Base-by-base conservation (phyloP, 2,329 filamentous ascomycete genomes). In the Cladosporium colombiae region DNA sequence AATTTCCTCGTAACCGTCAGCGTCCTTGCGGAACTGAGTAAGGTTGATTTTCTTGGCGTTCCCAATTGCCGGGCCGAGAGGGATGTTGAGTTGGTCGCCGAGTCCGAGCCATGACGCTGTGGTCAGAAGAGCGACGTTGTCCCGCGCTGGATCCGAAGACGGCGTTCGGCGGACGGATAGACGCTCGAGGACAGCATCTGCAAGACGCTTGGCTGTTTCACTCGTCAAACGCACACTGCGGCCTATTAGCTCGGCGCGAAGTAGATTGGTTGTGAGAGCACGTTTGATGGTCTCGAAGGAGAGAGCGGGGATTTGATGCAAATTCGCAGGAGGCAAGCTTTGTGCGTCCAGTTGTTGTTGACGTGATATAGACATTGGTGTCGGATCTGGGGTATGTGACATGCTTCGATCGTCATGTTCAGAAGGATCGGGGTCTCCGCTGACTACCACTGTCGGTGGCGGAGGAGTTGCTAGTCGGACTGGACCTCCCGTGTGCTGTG, bases 401-500 rank as follows among this genome's bases (percentile, higher is more conserved):
- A 67, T 57, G 10, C 29, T 64, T 64, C 70, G 65, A 65, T 62
- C 68, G 23, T 70, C 70, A 33, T 62, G 68, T 27, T 73, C 71
- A 23, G 44, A 44, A 18, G n/a, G 13, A 16, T 71, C 70, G 67
- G 72, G 68, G 71, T 83, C 80, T 57, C 84, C 84, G 58, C 85
- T 86, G 25, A 86, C 80, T 8, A 86, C 78, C 2, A 85, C 76
- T 11, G 83, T 81, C 0, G 85, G 84, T 1, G 79, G 78, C 8
- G 83, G 83, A 16, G 84, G 84, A 10, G 88, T 90, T 27, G 88
- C 87, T 16, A 90, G 79, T 65, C 87, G 81, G 0, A 90, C 86
- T 2, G 85, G 82, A 0, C 87, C 87, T 0, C 86, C 82, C 21
- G 83, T 79, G 66, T 88, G 83, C 69, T 87, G 82, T 8, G 88